Evolutionary conservation across 2,329 filamentous ascomycete species (phyloP).

Genomic region (Aspergillus floridensis): DNA sequence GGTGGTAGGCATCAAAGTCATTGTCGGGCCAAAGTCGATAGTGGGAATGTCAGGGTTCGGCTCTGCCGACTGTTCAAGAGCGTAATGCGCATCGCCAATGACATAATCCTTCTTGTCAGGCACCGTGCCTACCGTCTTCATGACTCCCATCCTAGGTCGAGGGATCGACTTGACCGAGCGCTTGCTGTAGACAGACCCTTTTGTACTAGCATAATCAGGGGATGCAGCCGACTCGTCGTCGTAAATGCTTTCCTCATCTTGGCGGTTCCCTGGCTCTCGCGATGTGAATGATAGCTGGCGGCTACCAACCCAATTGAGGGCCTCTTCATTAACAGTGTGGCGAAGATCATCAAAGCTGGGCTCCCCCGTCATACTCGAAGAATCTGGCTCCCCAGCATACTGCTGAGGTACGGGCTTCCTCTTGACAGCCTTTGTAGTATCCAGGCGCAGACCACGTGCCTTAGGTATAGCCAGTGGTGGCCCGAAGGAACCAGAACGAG

Average conservation of each 20-base stretch:
- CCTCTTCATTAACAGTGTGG: constrained; percentile 48
- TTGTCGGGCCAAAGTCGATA: constrained; percentile 83
- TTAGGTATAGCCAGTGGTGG: constrained; percentile 9
- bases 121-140: constrained; percentile 69
- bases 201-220: constrained; percentile 76
- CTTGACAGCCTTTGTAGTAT: constrained; percentile 46
- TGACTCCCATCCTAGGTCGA: constrained; percentile 71
- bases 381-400: constrained; percentile 17
- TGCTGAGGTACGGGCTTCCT: constrained; percentile 55
- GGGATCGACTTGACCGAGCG: constrained; percentile 42
- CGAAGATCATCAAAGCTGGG: constrained; percentile 43
- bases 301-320: constrained; percentile 50
- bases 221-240: constrained; percentile 63
- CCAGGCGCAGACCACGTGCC: constrained; percentile 25
- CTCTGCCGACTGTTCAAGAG: constrained; percentile 31
- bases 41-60: constrained; percentile 61
- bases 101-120: constrained; percentile 43
- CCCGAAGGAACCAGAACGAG: constrained; percentile 11
- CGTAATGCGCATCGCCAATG: constrained; percentile 49
- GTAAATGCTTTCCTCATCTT: constrained; percentile 49
- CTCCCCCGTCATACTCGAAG: constrained; percentile 28
- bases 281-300: constrained; percentile 26
- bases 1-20: constrained; percentile 61
- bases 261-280: constrained; percentile 23
- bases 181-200: constrained; percentile 50